Evolutionary conservation across 164 flowering plant species (phyloP), one percentile per base, ranked within the genome.

Genomic region (Vitis vinifera): DNA sequence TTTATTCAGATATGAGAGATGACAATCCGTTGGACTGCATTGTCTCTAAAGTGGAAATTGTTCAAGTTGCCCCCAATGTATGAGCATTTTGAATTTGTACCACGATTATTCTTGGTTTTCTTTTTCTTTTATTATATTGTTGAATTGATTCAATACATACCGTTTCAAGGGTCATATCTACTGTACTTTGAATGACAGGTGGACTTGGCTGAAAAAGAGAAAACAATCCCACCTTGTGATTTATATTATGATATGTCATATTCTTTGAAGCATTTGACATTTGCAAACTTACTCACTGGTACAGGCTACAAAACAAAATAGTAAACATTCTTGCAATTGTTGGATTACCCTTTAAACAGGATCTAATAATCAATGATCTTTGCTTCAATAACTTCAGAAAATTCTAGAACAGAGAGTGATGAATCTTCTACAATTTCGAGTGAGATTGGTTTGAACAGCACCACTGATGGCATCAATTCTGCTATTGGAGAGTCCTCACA

Each of bases 11-110:
- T 6, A 31, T 86, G 2, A 78, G 57, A 49, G 86, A 94, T 73
- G 89, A 76, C 16, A 94, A 94, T 71, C 84, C 84, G 0, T 68
- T 94, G 3, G 87, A 85, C 4, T 92, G 91, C 62, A 77, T 94
- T 1, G 65, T 89, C 12, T 69, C 79, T 3, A 89, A 84, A 60
- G 23, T 92, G 2, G 76, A 63, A 2, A 87, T 91, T 69, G 80
- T 62, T 0, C 63, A 63, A 48, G 72, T 88, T 3, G 55, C 74
- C 0, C 67, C 78, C 13, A 73, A 75, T 65, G 93, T 88, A 85
- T 50, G 85, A 3, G 44, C 44, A 3, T 37, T 37, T 3, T 37
- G 44, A 37, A 37, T 37, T 37, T 37, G 44, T 37, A 37, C 44
- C 44, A 6, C 4, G 44, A 37, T 37, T 37, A 37, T 37, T 37